phyloP scores from a whole-genome alignment of 805 yeast species.

The Metschnikowia dekortorum region DNA sequence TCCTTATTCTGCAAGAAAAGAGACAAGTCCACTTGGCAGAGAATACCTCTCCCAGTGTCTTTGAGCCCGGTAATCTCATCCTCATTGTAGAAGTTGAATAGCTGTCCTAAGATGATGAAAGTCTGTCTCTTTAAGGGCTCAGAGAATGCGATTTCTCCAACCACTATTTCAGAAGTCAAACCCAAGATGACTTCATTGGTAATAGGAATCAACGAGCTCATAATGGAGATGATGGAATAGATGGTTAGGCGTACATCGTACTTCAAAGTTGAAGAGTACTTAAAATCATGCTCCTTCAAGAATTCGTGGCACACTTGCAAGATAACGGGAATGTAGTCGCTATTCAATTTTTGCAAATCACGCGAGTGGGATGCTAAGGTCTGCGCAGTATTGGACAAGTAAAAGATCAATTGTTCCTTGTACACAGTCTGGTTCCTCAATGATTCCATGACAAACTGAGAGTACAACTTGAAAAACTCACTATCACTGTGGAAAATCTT shows the following conservation, averaged over 20 bases:
- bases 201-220: slow-evolving; percentile 69
- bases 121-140: slow-evolving; percentile 26
- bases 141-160: slow-evolving; percentile 21
- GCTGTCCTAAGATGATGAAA: slow-evolving; percentile 37
- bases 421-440: slow-evolving; percentile 54
- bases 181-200: slow-evolving; percentile 25
- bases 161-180: slow-evolving; percentile 31
- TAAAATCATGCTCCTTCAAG: slow-evolving; percentile 24
- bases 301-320: slow-evolving; percentile 57
- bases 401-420: slow-evolving; percentile 71
- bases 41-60: slow-evolving; percentile 12
- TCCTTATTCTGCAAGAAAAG: slow-evolving; percentile 7
- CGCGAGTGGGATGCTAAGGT: slow-evolving; percentile 60
- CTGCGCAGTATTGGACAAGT: slow-evolving; percentile 66
- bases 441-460: slow-evolving; percentile 48
- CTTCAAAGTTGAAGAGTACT: slow-evolving; percentile 17
- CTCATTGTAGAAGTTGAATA: slow-evolving; percentile 30
- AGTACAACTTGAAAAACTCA: slow-evolving; percentile 63
- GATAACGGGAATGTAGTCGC: slow-evolving; percentile 48
- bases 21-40: slow-evolving; percentile 11
- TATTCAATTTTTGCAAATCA: slow-evolving; percentile 41
- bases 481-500: slow-evolving; percentile 66
- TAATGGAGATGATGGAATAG: slow-evolving; percentile 74
- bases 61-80: slow-evolving; percentile 3
- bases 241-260: slow-evolving; percentile 75